Conservation (phyloP, 306 rosid species). For the Cicer yamashitae region DNA sequence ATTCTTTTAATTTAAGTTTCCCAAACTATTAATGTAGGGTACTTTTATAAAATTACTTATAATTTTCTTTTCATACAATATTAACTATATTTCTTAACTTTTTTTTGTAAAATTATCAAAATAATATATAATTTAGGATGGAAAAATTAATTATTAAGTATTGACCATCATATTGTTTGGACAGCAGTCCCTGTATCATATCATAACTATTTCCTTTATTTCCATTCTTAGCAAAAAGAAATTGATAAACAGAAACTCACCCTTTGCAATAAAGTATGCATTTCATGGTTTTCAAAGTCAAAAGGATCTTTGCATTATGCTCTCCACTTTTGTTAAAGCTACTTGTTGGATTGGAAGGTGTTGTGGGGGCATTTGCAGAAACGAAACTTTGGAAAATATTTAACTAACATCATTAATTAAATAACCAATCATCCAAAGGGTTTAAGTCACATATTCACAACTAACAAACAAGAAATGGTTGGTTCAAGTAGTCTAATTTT, state of each 20-base stretch:
- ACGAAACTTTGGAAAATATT: constrained; percentile 12
- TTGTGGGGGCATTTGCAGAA: constrained; percentile 33
- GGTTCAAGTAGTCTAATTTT: background rate
- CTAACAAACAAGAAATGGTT: constrained; percentile 10
- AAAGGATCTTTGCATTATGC: constrained; percentile 43
- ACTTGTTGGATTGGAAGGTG: constrained; percentile 39
- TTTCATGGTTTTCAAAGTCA: constrained; percentile 48
- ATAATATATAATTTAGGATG: no score
- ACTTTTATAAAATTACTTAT: no score
- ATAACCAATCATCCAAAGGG: constrained; percentile 15
- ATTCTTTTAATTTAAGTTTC: no score
- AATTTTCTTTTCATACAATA: no score
- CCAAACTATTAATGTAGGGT: no score
- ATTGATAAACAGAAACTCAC: constrained; percentile 4
- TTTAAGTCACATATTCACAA: background rate
- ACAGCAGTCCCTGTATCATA: no score
- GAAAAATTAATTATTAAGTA: no score
- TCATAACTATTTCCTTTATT: constrained; percentile 3
- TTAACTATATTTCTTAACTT: no score
- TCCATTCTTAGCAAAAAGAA: background rate
- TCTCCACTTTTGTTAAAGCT: constrained; percentile 50
- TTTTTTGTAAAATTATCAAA: no score
- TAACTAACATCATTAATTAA: background rate
- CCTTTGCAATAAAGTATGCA: constrained; percentile 38
- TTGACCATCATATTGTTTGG: no score